phyloP scores from a whole-genome alignment of 2,329 filamentous ascomycete genomes.

The Colletotrichum karsti region DNA sequence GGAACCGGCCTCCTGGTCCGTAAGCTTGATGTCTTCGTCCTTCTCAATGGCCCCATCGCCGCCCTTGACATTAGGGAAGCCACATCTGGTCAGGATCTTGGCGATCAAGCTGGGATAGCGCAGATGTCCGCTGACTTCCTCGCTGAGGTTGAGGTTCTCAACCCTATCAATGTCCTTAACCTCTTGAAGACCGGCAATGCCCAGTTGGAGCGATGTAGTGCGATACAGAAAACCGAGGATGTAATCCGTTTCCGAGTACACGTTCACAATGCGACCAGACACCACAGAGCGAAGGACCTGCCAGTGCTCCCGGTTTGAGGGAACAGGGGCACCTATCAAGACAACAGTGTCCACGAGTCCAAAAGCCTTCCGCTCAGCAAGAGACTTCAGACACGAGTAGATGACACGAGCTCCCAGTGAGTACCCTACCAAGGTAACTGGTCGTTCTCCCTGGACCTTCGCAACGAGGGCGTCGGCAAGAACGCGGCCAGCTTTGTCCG shows the following conservation, averaged over 20 bases:
- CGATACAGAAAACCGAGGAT: slow-evolving; percentile 89
- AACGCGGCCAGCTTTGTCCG: slow-evolving; percentile 81
- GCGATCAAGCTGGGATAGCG: slow-evolving; percentile 60
- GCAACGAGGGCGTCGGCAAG: slow-evolving; percentile 86
- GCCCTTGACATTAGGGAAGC: slow-evolving; percentile 56
- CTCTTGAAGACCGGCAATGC: slow-evolving; percentile 83
- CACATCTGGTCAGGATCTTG: slow-evolving; percentile 61
- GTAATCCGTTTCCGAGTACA: slow-evolving; percentile 87
- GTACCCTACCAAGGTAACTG: slow-evolving; percentile 83
- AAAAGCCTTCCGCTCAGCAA: slow-evolving; percentile 82
- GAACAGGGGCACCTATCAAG: slow-evolving; percentile 82
- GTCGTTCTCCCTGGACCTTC: slow-evolving; percentile 81
- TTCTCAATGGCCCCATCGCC: slow-evolving; percentile 56
- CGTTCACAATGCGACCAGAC: slow-evolving; percentile 84
- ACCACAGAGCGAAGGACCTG: slow-evolving; percentile 80
- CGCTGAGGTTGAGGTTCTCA: slow-evolving; percentile 62
- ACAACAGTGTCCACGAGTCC: slow-evolving; percentile 86
- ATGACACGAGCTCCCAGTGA: slow-evolving; percentile 85
- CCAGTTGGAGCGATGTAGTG: slow-evolving; percentile 81
- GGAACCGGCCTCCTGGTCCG: slow-evolving; percentile 38
- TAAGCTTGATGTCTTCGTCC: slow-evolving; percentile 51
- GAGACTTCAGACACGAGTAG: slow-evolving; percentile 79
- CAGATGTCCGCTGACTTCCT: slow-evolving; percentile 61
- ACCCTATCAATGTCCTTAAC: slow-evolving; percentile 74
- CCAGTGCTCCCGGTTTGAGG: slow-evolving; percentile 79